Base-by-base conservation (phyloP, 257 asterid species). In the Gynochthodes officinalis region DNA sequence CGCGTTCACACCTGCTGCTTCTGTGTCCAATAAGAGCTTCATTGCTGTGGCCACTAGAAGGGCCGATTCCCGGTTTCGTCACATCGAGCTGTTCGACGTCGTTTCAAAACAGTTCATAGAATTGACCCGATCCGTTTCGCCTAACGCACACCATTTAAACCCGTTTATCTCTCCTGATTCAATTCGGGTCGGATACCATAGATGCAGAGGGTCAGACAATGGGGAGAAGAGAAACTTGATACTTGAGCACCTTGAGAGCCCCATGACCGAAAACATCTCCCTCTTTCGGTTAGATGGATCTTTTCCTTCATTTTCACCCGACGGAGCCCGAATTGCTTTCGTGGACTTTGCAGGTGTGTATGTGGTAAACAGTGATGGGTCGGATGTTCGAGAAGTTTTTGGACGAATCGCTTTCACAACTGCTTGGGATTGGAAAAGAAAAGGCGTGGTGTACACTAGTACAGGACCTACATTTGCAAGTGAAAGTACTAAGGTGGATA, bases 1-100 rank as follows among this genome's bases (percentile, higher is more conserved):
- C 86, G 96, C 89, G 53, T 93, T 93, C 87, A 93, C 98, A 30
- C 98, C 98, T 4, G 89, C 97, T 0, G 96, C 90, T 71, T 87
- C 89, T 1, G 18, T 58, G 0, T 53, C 80, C 8, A 72, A 90
- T 70, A 86, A 78, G 78, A 86, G 83, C 79, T 78, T 90, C 73
- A 85, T 93, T 33, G 98, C 89, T 0, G 86, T 93, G 30, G 98
- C 97, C 14, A 91, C 96, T 0, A 82, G 98, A 75, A 76, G 97
- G 64, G 62, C 89, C 50, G 85, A 61, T 63, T 88, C 94, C 0
- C 86, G 88, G 0, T 93, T 77, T 42, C 95, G 97, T 12, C 98
- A 93, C 71, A 79, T 93, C 1, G 97, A 93, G 89, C 77, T 89
- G 28, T 84, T 78, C 80, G 83, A 93, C n/a, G 80, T 90, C 28